A percentile compares a stretch with the other conserved stretches of the same genome.
Conservation (phyloP, 371 early-diverging fungal species). For the Dinochytrium kinnereticum region DNA sequence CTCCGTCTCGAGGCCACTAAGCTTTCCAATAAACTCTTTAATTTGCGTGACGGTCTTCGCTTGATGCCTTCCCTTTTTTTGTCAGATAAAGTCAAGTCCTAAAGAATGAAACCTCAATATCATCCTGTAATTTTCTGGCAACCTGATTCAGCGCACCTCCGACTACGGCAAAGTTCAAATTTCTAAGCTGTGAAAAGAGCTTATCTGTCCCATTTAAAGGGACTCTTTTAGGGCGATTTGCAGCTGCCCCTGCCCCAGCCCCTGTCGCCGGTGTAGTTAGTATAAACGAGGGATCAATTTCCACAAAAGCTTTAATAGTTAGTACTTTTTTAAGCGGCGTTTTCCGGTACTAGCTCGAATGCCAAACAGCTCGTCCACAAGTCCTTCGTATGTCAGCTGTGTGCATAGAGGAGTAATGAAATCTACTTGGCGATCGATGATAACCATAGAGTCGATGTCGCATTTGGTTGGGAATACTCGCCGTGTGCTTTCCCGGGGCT, state of each 20-base stretch:
- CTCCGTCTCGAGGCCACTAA: slow-evolving; percentile 81
- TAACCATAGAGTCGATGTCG: slow-evolving; percentile 84
- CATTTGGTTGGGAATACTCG: slow-evolving; percentile 48
- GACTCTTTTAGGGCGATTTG: slow-evolving; percentile 74
- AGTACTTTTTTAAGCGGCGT: neutral
- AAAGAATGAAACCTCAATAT: slow-evolving; percentile 71
- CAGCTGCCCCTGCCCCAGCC: slow-evolving; percentile 28
- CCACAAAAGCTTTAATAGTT: slow-evolving; percentile 50
- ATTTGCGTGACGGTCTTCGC: slow-evolving; percentile 88
- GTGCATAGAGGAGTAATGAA: slow-evolving; percentile 90
- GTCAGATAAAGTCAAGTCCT: neutral
- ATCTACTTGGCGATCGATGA: slow-evolving; percentile 90
- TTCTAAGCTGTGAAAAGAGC: slow-evolving; percentile 79
- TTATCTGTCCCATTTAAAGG: slow-evolving; percentile 79
- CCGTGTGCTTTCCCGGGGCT: neutral
- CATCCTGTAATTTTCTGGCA: slow-evolving; percentile 80
- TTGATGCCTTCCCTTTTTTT: slow-evolving; percentile 71
- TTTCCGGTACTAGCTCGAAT: slow-evolving; percentile 50
- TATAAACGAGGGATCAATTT: slow-evolving; percentile 46
- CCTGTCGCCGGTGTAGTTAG: neutral
- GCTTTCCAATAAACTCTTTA: slow-evolving; percentile 85
- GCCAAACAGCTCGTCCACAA: slow-evolving; percentile 73
- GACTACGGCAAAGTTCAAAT: slow-evolving; percentile 89
- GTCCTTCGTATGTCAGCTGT: slow-evolving; percentile 92
- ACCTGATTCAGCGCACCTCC: slow-evolving; percentile 79